These are phyloP conservation scores for Ballota nigra DNA, from an alignment of 257 asterid genomes.

Conservation along the genomic window DNA sequence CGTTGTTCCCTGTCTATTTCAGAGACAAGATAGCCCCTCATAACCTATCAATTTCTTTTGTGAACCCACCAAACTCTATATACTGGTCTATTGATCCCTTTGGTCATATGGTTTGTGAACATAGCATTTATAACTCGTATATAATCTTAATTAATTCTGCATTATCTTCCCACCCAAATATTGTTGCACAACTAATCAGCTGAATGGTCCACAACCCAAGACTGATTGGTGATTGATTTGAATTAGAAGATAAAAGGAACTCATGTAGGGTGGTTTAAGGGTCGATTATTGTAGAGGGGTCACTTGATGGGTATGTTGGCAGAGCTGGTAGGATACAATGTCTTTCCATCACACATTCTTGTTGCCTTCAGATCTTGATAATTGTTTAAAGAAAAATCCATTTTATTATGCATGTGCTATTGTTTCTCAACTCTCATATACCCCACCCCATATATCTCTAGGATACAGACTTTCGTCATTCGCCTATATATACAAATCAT, in stretches of 20 bases:
- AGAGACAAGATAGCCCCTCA: background rate
- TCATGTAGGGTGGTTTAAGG: no score
- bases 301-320: background rate
- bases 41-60: background rate
- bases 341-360: background rate
- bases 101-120: background rate
- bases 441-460: no score
- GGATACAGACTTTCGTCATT: no score
- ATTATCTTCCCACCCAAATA: background rate
- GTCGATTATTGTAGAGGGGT: background rate
- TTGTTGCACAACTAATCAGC: background rate
- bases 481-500: no score
- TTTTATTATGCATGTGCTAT: background rate
- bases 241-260: no score
- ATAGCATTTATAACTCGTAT: background rate
- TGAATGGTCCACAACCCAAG: background rate
- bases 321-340: slow-evolving; percentile 9
- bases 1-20: background rate
- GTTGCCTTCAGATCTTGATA: background rate
- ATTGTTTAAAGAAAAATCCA: background rate
- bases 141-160: background rate
- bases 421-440: background rate
- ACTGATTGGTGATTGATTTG: no score
- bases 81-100: background rate
- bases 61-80: background rate